These are phyloP conservation scores for Hemisphaericaspora nanyangensis DNA, from an alignment of 805 yeast genomes.

Conservation along the genomic window DNA sequence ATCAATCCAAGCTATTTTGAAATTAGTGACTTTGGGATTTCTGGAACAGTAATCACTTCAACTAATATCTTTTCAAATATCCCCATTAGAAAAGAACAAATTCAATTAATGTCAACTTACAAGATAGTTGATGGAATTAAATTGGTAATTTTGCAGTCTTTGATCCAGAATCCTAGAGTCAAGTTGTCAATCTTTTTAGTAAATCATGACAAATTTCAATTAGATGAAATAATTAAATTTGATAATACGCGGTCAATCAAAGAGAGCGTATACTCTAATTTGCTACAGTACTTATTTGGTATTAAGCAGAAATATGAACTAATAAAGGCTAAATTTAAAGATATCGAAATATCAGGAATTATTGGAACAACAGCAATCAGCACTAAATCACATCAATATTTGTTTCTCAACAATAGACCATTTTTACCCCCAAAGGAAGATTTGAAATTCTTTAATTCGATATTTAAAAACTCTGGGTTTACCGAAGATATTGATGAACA, in stretches of 20 bases:
- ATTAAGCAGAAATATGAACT: conserved; percentile 16
- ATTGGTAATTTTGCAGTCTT: conserved; percentile 21
- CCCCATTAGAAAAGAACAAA: conserved; percentile 40
- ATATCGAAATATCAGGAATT: conserved; percentile 29
- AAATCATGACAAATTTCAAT: conserved; percentile 5
- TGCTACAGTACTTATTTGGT: conserved; percentile 6
- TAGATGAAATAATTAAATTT: conserved; percentile 3
- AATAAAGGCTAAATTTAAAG: conserved; percentile 20
- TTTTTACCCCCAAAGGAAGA: conserved; percentile 12
- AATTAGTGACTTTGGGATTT: conserved; percentile 1
- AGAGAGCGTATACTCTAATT: neutral
- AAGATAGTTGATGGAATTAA: conserved; percentile 25
- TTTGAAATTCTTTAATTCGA: conserved; percentile 16
- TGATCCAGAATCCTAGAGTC: conserved; percentile 18
- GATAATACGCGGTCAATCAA: neutral
- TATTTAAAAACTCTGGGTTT: conserved; percentile 20
- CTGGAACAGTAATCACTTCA: conserved; percentile 39
- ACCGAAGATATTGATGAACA: neutral
- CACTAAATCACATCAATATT: conserved; percentile 38
- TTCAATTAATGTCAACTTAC: conserved; percentile 15
- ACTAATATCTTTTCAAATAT: conserved; percentile 38
- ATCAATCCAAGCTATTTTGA: conserved; percentile 1
- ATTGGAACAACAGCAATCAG: conserved; percentile 35
- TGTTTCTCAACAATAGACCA: conserved; percentile 42
- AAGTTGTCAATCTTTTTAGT: conserved; percentile 2